Percentiles rank a stretch among this genome's conserved stretches.
phyloP scores from a whole-genome alignment of 1,139 yeast species.

The Nakaseomyces uthaithaninus region DNA sequence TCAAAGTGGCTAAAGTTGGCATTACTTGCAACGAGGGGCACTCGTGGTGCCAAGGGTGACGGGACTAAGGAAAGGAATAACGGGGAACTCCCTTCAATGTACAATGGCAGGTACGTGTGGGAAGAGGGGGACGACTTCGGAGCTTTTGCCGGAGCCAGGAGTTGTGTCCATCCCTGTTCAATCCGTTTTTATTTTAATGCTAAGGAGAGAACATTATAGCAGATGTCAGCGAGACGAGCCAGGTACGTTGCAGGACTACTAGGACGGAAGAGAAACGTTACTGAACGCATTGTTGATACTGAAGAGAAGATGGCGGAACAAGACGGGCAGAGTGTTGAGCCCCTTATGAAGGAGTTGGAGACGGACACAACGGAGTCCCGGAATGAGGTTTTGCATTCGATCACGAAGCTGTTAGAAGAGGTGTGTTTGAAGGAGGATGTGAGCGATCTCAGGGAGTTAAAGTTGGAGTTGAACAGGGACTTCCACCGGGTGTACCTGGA shows the following conservation, averaged over 20 bases:
- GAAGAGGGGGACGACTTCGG: too few species aligned
- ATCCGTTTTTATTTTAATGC: too few species aligned
- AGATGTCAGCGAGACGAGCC: slow-evolving; percentile 1
- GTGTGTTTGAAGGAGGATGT: neutral
- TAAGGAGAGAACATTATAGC: too few species aligned
- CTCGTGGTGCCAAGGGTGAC: too few species aligned
- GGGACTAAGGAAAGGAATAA: too few species aligned
- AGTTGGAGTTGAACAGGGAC: slow-evolving; percentile 29
- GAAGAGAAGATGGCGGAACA: slow-evolving; percentile 10
- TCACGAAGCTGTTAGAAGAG: slow-evolving; percentile 1
- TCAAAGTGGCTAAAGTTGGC: too few species aligned
- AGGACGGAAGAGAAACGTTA: slow-evolving; percentile 26
- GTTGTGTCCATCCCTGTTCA: too few species aligned
- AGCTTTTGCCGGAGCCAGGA: too few species aligned
- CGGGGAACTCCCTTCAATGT: too few species aligned
- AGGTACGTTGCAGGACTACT: slow-evolving; percentile 21
- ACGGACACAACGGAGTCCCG: slow-evolving; percentile 40
- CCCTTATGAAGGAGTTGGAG: slow-evolving; percentile 25
- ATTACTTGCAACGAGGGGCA: too few species aligned
- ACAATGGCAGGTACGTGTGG: too few species aligned
- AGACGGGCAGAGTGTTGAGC: slow-evolving; percentile 10
- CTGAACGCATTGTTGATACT: slow-evolving; percentile 16
- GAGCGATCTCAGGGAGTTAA: slow-evolving; percentile 12
- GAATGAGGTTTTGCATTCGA: slow-evolving; percentile 34
- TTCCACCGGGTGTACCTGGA: slow-evolving; percentile 38